phyloP scores from a whole-genome alignment of 2,329 filamentous ascomycete species.

The Alternaria arbusti region DNA sequence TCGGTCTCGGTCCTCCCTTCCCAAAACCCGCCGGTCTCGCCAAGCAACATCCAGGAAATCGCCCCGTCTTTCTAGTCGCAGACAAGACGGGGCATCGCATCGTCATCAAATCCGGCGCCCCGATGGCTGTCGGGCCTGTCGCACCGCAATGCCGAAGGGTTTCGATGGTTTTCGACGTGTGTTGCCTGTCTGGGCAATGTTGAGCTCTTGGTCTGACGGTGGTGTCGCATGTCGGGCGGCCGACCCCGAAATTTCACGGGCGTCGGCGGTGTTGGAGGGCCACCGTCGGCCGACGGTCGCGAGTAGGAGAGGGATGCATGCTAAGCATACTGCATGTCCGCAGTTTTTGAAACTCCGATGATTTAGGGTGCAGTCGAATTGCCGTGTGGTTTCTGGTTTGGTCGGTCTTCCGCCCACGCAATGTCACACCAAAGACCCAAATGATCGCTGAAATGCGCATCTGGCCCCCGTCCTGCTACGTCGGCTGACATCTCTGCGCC shows the following conservation, averaged over 20 bases:
- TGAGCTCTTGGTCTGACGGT: background rate
- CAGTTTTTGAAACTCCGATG: too few species aligned
- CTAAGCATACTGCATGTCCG: too few species aligned
- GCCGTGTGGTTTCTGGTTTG: too few species aligned
- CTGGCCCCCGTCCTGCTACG: background rate
- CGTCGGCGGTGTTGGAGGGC: background rate
- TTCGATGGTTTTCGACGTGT: background rate
- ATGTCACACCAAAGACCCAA: slow-evolving; percentile 3
- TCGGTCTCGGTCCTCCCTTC: background rate
- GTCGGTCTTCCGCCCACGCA: slow-evolving; percentile 1
- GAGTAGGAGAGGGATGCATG: too few species aligned
- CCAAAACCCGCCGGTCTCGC: background rate
- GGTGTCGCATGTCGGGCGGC: background rate
- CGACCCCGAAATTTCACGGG: slow-evolving; percentile 4
- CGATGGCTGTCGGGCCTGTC: slow-evolving; percentile 9
- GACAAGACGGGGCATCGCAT: background rate
- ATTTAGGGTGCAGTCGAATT: too few species aligned
- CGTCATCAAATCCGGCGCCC: background rate
- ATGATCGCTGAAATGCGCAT: slow-evolving; percentile 7
- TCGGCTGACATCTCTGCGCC: background rate
- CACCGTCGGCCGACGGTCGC: background rate
- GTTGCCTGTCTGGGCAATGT: slow-evolving; percentile 3
- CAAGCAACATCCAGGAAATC: background rate
- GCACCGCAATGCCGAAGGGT: slow-evolving; percentile 1
- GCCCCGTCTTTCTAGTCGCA: background rate